phyloP scores from a whole-genome alignment of 495 filamentous ascomycete species.

The Lineolata rhizophorae region DNA sequence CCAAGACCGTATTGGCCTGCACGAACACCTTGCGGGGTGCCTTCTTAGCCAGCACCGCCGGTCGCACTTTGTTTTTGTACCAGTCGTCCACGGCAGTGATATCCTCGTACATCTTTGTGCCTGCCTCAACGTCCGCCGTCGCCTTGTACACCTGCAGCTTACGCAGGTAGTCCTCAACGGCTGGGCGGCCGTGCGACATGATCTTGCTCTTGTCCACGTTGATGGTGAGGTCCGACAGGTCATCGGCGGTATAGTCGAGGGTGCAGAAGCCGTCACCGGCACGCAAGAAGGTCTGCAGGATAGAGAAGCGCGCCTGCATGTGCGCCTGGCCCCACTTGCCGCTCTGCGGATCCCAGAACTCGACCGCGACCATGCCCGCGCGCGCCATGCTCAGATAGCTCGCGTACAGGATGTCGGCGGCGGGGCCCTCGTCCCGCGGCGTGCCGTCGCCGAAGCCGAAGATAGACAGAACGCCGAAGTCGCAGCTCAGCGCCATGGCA shows the following conservation, averaged over 20 bases:
- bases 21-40: constrained; percentile 91
- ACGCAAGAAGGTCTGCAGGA: constrained; percentile 68
- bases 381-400: constrained; percentile 84
- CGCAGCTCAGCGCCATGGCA: constrained; percentile 79
- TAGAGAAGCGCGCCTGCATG: constrained; percentile 84
- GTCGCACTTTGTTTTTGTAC: constrained; percentile 54
- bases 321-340: constrained; percentile 90
- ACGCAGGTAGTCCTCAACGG: constrained; percentile 74
- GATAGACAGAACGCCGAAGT: constrained; percentile 70
- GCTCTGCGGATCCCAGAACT: constrained; percentile 74
- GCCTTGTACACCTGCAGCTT: constrained; percentile 86
- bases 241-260: constrained; percentile 47
- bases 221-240: constrained; percentile 63
- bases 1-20: constrained; percentile 66
- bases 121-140: constrained; percentile 61
- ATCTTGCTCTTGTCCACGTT: constrained; percentile 70
- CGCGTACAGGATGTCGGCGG: constrained; percentile 67
- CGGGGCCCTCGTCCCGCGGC: constrained; percentile 30
- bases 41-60: constrained; percentile 66
- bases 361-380: constrained; percentile 62
- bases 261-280: constrained; percentile 67
- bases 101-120: constrained; percentile 52
- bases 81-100: constrained; percentile 68
- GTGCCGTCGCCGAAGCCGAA: constrained; percentile 74
- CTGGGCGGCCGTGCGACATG: constrained; percentile 32